Evolutionary conservation across 352 stramenopile genomes (phyloP), one percentile per base, ranked within the genome.

Genomic region (Plasmopara muralis): DNA sequence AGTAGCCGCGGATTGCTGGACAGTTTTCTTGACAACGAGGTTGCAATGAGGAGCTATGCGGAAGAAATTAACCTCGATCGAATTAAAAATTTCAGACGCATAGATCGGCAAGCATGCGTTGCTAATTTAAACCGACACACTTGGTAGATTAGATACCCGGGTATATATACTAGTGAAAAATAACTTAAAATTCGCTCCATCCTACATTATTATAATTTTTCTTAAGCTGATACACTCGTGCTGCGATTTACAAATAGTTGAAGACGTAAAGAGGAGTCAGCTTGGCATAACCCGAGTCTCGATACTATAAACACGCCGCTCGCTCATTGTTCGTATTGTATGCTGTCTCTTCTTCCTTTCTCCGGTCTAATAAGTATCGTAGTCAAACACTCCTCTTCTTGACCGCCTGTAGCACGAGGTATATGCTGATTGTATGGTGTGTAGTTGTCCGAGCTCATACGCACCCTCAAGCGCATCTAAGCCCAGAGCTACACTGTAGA

Each of bases 181-280:
- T 25, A 25, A 35, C 31, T 35, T 35, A 8, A 72, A 69, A 48
- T 34, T 68, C 51, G 59, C 60, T 72, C 64, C 64, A 69, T 72
- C 64, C 48, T 69, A 72, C 64, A 72, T 66, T 68, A 62, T 57
- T 66, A 58, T 62, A 60, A 47, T 72, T 72, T 72, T 66, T 69
- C 62, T 63, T 46, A 47, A 31, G 31, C 43, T 70, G 64, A 43
- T 67, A 68, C 59, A 68, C 52, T 64, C 53, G 62, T 68, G 65
- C 63, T 68, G 63, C 40, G 59, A 53, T 64, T 68, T 39, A 60
- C 62, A 64, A 50, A 25, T 25, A 25, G 20, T 25, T 25, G 20
- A 25, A 25, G 20, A 25, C 20, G 20, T 25, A 25, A 25, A 25
- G 20, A 25, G 20, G 20, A 25, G 20, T 25, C 20, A 25, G 3